These are phyloP conservation scores for Ochromonas danica DNA, from an alignment of 108 stramenopile species.

Conservation along the genomic window DNA sequence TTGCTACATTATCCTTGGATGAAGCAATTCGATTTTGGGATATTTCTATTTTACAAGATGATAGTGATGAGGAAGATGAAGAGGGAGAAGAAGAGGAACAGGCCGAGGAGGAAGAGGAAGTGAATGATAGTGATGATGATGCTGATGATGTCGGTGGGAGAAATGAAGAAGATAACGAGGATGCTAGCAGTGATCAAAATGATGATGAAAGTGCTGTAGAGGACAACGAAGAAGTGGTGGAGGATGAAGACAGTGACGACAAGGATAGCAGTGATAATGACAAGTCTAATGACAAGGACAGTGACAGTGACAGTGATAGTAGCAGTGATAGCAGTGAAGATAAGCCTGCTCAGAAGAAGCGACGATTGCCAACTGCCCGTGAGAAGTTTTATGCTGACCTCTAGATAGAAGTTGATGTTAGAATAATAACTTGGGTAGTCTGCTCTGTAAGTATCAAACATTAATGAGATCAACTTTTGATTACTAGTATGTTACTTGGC, in stretches of 20 bases:
- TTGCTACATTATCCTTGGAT: slow-evolving; percentile 61
- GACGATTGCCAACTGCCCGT: not conserved
- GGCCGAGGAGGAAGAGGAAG: not conserved
- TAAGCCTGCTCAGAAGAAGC: not conserved
- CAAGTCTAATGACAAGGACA: not conserved
- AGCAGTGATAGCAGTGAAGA: slow-evolving; percentile 26
- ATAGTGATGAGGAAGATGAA: slow-evolving; percentile 7
- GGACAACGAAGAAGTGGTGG: slow-evolving; percentile 29
- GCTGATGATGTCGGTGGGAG: not conserved
- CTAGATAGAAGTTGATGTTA: too few relatives aligned
- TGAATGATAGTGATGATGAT: not conserved
- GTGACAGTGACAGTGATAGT: slow-evolving; percentile 30
- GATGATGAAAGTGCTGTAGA: not conserved
- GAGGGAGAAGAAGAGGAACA: not conserved
- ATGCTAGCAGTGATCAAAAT: not conserved
- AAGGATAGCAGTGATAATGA: not conserved
- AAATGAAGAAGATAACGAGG: not conserved
- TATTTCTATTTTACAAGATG: slow-evolving; percentile 41
- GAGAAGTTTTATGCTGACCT: slow-evolving; percentile 32
- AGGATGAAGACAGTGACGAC: slow-evolving; percentile 27
- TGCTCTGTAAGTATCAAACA: too few relatives aligned
- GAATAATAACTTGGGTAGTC: too few relatives aligned
- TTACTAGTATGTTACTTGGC: too few relatives aligned
- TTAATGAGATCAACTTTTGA: too few relatives aligned
- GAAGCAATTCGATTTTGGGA: slow-evolving; percentile 53